Base-by-base conservation (phyloP, 441 rosid species). In the Rhodomyrtus psidioides region DNA sequence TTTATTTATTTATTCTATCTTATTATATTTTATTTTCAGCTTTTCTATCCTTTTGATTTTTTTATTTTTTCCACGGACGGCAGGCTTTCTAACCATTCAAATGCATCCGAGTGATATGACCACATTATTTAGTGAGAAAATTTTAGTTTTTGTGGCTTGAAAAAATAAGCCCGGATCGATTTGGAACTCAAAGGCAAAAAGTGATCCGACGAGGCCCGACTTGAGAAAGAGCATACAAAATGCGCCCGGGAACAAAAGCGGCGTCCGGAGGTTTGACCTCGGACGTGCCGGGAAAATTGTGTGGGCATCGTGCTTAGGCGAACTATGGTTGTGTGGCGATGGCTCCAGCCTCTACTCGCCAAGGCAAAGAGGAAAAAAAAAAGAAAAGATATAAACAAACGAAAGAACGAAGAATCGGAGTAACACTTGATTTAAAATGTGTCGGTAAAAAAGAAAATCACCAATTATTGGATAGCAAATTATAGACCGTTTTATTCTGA, bases 191-290 rank as follows among this genome's bases (percentile, higher is more conserved):
- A 30, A 62, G 75, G 24, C 75, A 4, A 62, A 30, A 30, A 17
- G 75, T 30, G 44, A 62, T 30, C 12, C 0, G 1, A 60, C 0
- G 42, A 60, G 0, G 10, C 21, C 44, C 24, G 3, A 2, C 44
- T 4, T 1, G 13, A 62, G 75, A 30, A 62, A 34, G 30, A 62
- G 44, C 24, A 62, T 17, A 24, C 6, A 5, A 30, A 62, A 8
- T 16, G 42, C 42, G 23, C 6, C 0, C 12, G 6, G 42, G 23
- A 62, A 16, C 75, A 62, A 17, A 8, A 17, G 16, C 24, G 7
- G 30, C 7, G 0, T 10, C 16, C 0, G 5, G 24, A 62, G 1
- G 75, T 30, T 30, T 30, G 75, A 30, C 30, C 75, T 6, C 0
- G 12, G 3, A 44, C 46, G 16, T 4, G 44, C 24, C 44, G 2